Evolutionary conservation across 2,329 filamentous ascomycete genomes (phyloP).

Genomic region (Huntiella savannae): DNA sequence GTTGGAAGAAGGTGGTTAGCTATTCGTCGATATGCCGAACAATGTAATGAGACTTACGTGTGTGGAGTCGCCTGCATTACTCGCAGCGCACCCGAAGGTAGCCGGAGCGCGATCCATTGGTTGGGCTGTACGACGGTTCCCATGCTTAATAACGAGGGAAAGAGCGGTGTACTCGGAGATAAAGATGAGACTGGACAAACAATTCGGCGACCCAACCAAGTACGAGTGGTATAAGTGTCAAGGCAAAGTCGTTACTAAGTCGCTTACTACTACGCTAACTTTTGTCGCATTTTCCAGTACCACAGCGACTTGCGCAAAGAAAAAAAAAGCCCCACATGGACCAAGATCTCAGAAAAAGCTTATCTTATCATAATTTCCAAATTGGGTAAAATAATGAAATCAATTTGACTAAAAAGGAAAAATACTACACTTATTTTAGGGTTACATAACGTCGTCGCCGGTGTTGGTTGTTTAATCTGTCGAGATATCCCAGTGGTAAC

Average conservation of each 20-base stretch:
- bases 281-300: too few relatives aligned
- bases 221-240: not conserved
- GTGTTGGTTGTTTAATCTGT: not conserved
- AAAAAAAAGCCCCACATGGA: too few relatives aligned
- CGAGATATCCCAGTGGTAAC: not conserved
- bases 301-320: too few relatives aligned
- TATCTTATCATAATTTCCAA: not conserved
- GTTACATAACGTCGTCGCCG: not conserved
- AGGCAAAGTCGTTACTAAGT: too few relatives aligned
- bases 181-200: not conserved
- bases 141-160: constrained; percentile 16
- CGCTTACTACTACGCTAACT: too few relatives aligned
- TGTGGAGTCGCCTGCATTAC: constrained; percentile 40
- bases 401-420: constrained; percentile 1
- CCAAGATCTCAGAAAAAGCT: not conserved
- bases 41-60: constrained; percentile 26
- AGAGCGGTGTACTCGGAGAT: too few relatives aligned
- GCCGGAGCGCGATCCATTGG: constrained; percentile 38
- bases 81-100: constrained; percentile 38
- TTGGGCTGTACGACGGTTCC: constrained; percentile 33
- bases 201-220: not conserved
- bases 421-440: not conserved
- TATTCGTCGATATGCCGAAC: constrained; percentile 6
- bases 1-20: not conserved
- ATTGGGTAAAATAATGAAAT: not conserved